Evolutionary conservation across 108 stramenopile species (phyloP).

Genomic region (Skeletonema potamos): DNA sequence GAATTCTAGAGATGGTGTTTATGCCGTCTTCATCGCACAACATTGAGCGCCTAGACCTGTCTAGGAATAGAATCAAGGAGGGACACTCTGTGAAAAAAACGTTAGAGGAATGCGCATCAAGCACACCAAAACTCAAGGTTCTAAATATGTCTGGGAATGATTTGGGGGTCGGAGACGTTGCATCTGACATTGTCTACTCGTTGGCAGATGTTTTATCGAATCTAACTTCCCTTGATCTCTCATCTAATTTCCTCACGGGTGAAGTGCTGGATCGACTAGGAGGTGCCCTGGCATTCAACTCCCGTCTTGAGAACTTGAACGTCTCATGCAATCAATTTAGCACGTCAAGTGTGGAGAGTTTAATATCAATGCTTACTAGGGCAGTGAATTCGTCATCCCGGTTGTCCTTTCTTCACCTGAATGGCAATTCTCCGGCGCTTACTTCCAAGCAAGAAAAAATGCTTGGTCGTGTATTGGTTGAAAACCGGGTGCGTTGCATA

Average conservation of each 20-base stretch:
- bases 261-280: conserved; percentile 43
- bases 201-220: conserved; percentile 19
- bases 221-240: conserved; percentile 50
- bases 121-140: conserved; percentile 55
- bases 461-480: background rate
- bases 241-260: conserved; percentile 53
- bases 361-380: background rate
- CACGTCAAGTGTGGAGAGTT: background rate
- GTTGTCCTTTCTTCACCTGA: background rate
- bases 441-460: background rate
- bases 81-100: conserved; percentile 44
- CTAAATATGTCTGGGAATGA: conserved; percentile 54
- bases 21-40: conserved; percentile 51
- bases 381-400: background rate
- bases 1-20: conserved; percentile 49
- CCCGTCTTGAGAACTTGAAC: background rate
- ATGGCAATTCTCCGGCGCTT: background rate
- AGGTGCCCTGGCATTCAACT: background rate
- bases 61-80: conserved; percentile 52
- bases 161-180: conserved; percentile 46
- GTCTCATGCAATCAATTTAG: background rate
- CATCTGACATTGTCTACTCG: conserved; percentile 51
- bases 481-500: background rate
- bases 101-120: conserved; percentile 40
- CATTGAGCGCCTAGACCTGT: conserved; percentile 61